A percentile compares a stretch with the other conserved stretches of the same genome.
phyloP scores from a whole-genome alignment of 2,329 filamentous ascomycete genomes.

The Xylariaceae sp. region DNA sequence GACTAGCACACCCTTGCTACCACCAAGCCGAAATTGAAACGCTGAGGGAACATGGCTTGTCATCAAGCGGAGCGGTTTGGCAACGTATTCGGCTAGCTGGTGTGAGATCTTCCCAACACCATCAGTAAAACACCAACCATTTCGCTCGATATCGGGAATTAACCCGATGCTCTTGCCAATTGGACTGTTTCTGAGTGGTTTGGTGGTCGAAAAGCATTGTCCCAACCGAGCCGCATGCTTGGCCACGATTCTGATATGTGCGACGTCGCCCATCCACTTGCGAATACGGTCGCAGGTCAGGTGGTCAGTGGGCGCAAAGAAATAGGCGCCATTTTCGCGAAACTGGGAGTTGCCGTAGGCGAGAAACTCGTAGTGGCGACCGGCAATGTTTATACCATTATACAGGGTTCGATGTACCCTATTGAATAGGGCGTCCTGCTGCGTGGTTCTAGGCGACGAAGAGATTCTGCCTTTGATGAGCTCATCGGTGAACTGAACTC shows the following conservation, averaged over 20 bases:
- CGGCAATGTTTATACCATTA: constrained; percentile 77
- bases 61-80: constrained; percentile 60
- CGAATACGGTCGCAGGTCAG: constrained; percentile 73
- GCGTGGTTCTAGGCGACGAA: constrained; percentile 45
- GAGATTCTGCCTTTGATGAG: constrained; percentile 56
- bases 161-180: constrained; percentile 52
- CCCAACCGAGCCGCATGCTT: constrained; percentile 86
- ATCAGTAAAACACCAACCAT: constrained; percentile 75
- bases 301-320: constrained; percentile 69
- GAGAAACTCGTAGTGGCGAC: constrained; percentile 79
- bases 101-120: constrained; percentile 89
- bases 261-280: constrained; percentile 79
- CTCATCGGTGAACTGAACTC: constrained; percentile 88
- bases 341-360: constrained; percentile 96
- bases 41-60: constrained; percentile 64
- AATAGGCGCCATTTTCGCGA: constrained; percentile 84
- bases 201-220: constrained; percentile 92
- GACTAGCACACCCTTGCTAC: constrained; percentile 83
- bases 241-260: constrained; percentile 74
- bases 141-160: constrained; percentile 66
- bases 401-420: constrained; percentile 65
- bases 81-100: constrained; percentile 68
- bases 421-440: constrained; percentile 66
- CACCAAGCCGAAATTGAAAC: constrained; percentile 87
- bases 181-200: constrained; percentile 61